Evolutionary conservation across 2,329 filamentous ascomycete species (phyloP).

Genomic region (Trichophyton mentagrophytes): DNA sequence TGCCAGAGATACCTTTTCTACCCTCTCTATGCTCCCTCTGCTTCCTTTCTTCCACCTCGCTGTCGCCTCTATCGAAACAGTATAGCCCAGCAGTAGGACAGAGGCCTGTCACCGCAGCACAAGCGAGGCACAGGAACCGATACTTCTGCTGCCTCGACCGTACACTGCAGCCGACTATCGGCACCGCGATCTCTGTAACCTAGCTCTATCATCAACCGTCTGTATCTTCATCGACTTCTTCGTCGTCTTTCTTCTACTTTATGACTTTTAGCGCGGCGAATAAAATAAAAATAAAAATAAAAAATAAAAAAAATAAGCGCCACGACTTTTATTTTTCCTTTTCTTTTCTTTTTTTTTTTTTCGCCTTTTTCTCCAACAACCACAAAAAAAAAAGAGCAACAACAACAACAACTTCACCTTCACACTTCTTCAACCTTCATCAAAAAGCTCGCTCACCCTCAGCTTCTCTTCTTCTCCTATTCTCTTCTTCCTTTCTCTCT

Average conservation of each 20-base stretch:
- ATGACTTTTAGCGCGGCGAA: neutral
- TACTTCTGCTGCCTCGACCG: neutral
- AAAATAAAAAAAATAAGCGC: neutral
- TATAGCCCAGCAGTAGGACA: neutral
- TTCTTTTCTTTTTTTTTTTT: neutral
- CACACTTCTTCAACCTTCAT: neutral
- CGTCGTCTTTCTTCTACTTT: neutral
- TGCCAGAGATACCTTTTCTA: neutral
- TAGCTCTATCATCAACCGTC: neutral
- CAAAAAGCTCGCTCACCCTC: neutral
- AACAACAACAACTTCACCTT: neutral
- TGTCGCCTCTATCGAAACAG: neutral
- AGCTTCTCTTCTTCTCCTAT: neutral
- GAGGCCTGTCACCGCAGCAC: neutral
- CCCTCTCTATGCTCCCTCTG: neutral
- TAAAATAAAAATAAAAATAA: neutral
- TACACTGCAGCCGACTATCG: neutral
- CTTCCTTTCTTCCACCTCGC: neutral
- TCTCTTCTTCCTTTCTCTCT: conserved; percentile 4
- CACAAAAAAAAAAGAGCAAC: neutral
- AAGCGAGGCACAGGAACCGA: neutral
- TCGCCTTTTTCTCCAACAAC: neutral
- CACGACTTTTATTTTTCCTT: neutral
- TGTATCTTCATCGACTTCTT: no score
- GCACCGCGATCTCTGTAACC: no score